These are phyloP conservation scores for Fusarium heterosporum DNA, from an alignment of 2,329 filamentous ascomycete genomes.

Conservation along the genomic window DNA sequence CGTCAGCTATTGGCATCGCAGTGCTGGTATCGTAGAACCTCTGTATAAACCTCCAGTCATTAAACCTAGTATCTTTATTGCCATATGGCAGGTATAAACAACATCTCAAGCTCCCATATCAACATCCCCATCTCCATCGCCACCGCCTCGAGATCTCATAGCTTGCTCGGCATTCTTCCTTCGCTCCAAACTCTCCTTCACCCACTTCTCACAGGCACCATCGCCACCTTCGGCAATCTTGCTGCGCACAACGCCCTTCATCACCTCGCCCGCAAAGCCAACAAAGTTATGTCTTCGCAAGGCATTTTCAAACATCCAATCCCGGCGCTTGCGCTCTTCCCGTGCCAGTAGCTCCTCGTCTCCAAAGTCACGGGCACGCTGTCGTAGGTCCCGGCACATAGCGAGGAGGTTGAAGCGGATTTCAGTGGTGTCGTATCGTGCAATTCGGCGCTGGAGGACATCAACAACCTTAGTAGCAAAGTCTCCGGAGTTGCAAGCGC, in stretches of 20 bases:
- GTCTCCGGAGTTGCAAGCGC: constrained; percentile 73
- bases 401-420: constrained; percentile 97
- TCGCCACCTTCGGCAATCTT: constrained; percentile 76
- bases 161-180: constrained; percentile 58
- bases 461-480: constrained; percentile 86
- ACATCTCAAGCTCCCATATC: constrained; percentile 54
- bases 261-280: constrained; percentile 89
- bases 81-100: constrained; percentile 6
- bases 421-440: constrained; percentile 85
- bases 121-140: constrained; percentile 54
- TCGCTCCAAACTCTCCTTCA: constrained; percentile 73
- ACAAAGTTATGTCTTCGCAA: constrained; percentile 95
- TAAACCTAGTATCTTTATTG: constrained; percentile 22
- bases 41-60: constrained; percentile 1
- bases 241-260: constrained; percentile 83
- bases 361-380: constrained; percentile 82
- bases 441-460: constrained; percentile 87
- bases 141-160: constrained; percentile 49
- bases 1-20: constrained; percentile 3
- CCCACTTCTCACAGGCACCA: constrained; percentile 77
- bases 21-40: constrained; percentile 21
- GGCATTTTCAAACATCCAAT: constrained; percentile 96
- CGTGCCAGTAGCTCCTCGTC: constrained; percentile 81
- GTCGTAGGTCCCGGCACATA: constrained; percentile 85
- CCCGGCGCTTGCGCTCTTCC: constrained; percentile 84